phyloP scores from a whole-genome alignment of 495 filamentous ascomycete genomes.

The Cairneyella variabilis region DNA sequence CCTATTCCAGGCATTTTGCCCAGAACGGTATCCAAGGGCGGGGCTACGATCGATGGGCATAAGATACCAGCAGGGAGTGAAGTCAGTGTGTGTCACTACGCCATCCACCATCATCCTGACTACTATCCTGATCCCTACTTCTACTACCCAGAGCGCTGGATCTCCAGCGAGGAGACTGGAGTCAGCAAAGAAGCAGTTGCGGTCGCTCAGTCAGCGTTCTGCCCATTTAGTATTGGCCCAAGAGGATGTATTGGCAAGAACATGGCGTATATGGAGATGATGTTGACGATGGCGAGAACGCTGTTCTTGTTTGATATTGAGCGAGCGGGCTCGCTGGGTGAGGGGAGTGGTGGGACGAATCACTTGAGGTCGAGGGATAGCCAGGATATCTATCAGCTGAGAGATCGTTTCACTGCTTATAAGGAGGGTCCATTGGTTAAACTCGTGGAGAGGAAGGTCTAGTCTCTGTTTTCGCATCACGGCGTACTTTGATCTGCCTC shows the following conservation, averaged over 20 bases:
- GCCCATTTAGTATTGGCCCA: conserved; percentile 53
- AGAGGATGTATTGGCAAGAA: conserved; percentile 58
- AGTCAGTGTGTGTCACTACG: background rate
- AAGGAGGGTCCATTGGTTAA: background rate
- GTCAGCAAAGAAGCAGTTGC: conserved; percentile 34
- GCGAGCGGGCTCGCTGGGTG: conserved; percentile 27
- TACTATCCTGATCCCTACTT: background rate
- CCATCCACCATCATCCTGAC: background rate
- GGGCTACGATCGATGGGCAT: conserved; percentile 29
- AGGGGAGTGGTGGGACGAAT: conserved; percentile 12
- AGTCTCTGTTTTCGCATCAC: too few relatives aligned
- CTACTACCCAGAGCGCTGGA: background rate
- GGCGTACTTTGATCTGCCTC: too few relatives aligned
- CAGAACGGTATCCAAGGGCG: conserved; percentile 58
- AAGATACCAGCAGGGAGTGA: background rate
- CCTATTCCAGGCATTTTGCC: conserved; percentile 57
- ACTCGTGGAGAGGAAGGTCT: background rate
- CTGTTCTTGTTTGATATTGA: conserved; percentile 46
- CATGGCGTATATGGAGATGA: conserved; percentile 50
- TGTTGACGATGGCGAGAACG: conserved; percentile 39
- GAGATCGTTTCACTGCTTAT: background rate
- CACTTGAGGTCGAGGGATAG: too few relatives aligned
- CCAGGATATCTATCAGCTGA: too few relatives aligned
- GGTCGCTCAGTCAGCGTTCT: conserved; percentile 48
- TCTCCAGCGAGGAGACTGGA: background rate